These are phyloP conservation scores for Penicillium manginii DNA, from an alignment of 495 filamentous ascomycete species.

Conservation along the genomic window DNA sequence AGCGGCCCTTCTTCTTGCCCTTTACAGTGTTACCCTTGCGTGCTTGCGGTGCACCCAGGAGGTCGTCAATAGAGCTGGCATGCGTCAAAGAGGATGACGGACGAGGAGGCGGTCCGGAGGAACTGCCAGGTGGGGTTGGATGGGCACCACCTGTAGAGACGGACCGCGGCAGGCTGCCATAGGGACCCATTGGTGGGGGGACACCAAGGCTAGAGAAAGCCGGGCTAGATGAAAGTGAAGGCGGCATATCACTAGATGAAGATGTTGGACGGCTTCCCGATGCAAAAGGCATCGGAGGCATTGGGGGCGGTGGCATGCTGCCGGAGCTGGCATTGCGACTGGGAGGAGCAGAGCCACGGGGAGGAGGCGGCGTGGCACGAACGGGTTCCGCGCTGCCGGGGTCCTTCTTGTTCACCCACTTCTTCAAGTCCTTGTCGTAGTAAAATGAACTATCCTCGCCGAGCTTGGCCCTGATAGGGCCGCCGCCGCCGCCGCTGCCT, in stretches of 20 bases:
- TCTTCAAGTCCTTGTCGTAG: conserved; percentile 91
- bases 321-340: conserved; percentile 43
- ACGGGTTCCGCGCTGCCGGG: conserved; percentile 49
- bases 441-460: conserved; percentile 93
- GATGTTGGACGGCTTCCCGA: conserved; percentile 43
- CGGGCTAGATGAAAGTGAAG: conserved; percentile 43
- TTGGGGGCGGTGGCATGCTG: conserved; percentile 41
- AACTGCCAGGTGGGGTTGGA: conserved; percentile 34
- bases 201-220: conserved; percentile 39
- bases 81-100: conserved; percentile 72
- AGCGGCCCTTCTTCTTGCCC: conserved; percentile 80
- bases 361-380: conserved; percentile 56
- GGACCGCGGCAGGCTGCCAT: conserved; percentile 34
- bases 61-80: conserved; percentile 83
- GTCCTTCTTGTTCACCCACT: conserved; percentile 98
- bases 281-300: conserved; percentile 36
- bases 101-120: conserved; percentile 40
- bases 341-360: conserved; percentile 49
- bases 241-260: conserved; percentile 39
- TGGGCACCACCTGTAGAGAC: conserved; percentile 42
- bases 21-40: conserved; percentile 69
- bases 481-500: conserved; percentile 25
- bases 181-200: conserved; percentile 25
- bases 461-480: conserved; percentile 91
- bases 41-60: conserved; percentile 69